A percentile compares a stretch with the other conserved stretches of the same genome.
phyloP scores from a whole-genome alignment of 1,139 yeast species.

The Wickerhamomyces sp. region DNA sequence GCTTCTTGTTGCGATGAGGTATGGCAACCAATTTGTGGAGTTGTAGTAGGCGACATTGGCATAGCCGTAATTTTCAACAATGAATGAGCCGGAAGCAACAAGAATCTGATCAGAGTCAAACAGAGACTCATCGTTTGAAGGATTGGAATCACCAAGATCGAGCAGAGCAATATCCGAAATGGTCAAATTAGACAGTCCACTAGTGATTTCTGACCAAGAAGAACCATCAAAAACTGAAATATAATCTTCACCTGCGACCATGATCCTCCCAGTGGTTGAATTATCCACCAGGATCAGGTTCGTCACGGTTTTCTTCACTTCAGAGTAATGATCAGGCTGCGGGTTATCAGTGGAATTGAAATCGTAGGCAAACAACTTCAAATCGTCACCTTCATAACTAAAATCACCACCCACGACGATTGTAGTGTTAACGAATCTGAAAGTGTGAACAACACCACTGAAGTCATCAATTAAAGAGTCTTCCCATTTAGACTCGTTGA shows the following conservation, averaged over 20 bases:
- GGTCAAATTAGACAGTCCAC: slow-evolving; percentile 8
- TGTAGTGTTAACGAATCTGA: slow-evolving; percentile 47
- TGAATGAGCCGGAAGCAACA: slow-evolving; percentile 58
- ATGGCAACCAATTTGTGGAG: slow-evolving; percentile 72
- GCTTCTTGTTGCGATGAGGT: slow-evolving; percentile 30
- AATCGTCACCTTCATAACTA: slow-evolving; percentile 32
- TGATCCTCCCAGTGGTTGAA: slow-evolving; percentile 42
- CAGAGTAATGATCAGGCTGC: slow-evolving; percentile 21
- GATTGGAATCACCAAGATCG: slow-evolving; percentile 28
- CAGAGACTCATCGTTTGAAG: slow-evolving; percentile 25
- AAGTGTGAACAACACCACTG: slow-evolving; percentile 50
- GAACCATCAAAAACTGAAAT: slow-evolving; percentile 47
- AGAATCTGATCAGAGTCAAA: slow-evolving; percentile 38
- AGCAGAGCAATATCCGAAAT: slow-evolving; percentile 28
- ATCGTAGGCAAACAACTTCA: slow-evolving; percentile 48
- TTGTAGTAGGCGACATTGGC: slow-evolving; percentile 67
- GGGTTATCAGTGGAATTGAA: slow-evolving; percentile 29
- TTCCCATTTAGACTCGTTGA: slow-evolving; percentile 51
- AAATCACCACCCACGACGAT: slow-evolving; percentile 61
- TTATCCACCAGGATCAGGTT: slow-evolving; percentile 48
- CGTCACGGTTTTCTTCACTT: slow-evolving; percentile 37
- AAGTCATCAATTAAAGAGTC: slow-evolving; percentile 40
- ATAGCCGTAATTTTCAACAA: slow-evolving; percentile 47
- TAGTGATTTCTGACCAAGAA: slow-evolving; percentile 34
- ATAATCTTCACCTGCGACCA: slow-evolving; percentile 50